Evolutionary conservation across 2,329 filamentous ascomycete species (phyloP), one percentile per base, ranked within the genome.

Genomic region (Rhytidhysteron rufulum): DNA sequence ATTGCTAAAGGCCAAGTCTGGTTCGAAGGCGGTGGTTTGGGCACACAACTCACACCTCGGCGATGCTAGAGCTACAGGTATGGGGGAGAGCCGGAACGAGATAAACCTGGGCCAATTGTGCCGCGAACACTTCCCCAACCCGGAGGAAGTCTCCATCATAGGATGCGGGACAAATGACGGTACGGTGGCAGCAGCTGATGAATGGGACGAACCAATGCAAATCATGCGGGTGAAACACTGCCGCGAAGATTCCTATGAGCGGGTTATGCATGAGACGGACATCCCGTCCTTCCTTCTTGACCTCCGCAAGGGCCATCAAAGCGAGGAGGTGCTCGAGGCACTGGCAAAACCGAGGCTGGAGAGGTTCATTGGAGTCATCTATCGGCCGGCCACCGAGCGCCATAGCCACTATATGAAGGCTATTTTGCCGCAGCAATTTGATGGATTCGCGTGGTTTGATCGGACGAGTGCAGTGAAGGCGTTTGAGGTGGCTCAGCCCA

Each of bases 41-140:
- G 74, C 74, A 19, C 74, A 76, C 47, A 77, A 75, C 43, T 73
- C 68, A 36, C 74, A 78, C 36, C 54, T 75, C 9, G 74, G 73
- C n/a, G 74, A 78, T 47, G 74, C 74, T n/a, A 64, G 74, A 13
- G 69, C 65, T 24, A 77, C 72, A 5, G 69, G 66, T 40, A 75
- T 75, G 73, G 69, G 72, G 8, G 58, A 51, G 24, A 51, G 59
- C 3, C 56, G 63, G 15, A 65, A 66, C 6, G 71, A 76, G 51
- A 51, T 75, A 34, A 78, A 76, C 45, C 60, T 77, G n/a, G 74
- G 74, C 0, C 74, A 78, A 53, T 54, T 78, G n/a, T 76, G 72
- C 51, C 68, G 70, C 18, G 66, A 75, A 50, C 48, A 59, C 9
- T 68, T 69, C 41, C 31, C 10, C 20, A 68, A 64, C 20, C 52